A percentile compares a stretch with the other conserved stretches of the same genome.
These are phyloP conservation scores for Debaryomyces fabryi DNA, from an alignment of 1,139 yeast species.

Conservation along the genomic window DNA sequence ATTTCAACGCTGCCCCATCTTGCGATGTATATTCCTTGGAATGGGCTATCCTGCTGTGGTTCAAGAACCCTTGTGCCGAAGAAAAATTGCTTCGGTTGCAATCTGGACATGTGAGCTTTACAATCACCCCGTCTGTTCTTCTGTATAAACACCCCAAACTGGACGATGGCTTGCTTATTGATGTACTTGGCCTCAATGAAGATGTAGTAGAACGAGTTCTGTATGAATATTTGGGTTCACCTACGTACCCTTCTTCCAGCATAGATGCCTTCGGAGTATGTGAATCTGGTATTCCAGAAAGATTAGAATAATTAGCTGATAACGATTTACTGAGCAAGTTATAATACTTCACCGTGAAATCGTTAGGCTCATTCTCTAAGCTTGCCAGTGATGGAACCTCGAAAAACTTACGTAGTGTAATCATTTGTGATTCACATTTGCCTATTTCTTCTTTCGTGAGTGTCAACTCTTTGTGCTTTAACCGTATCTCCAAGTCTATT, in stretches of 20 bases:
- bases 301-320: conserved; percentile 31
- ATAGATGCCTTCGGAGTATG: background rate
- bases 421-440: conserved; percentile 63
- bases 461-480: conserved; percentile 68
- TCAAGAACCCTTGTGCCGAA: conserved; percentile 78
- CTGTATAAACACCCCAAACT: conserved; percentile 63
- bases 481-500: conserved; percentile 68
- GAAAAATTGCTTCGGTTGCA: conserved; percentile 73
- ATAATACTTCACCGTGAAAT: conserved; percentile 52
- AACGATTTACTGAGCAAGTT: conserved; percentile 40
- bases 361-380: conserved; percentile 48
- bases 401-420: conserved; percentile 55
- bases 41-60: conserved; percentile 77
- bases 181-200: conserved; percentile 44
- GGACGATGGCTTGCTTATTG: conserved; percentile 26
- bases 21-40: conserved; percentile 71
- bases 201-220: conserved; percentile 55
- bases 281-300: conserved; percentile 10
- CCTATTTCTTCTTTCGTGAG: conserved; percentile 64
- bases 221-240: conserved; percentile 31
- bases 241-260: conserved; percentile 5
- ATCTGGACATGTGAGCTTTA: conserved; percentile 66
- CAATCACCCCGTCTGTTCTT: conserved; percentile 72
- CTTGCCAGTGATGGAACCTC: conserved; percentile 45
- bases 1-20: conserved; percentile 72